Evolutionary conservation across 108 stramenopile species (phyloP), one percentile per base, ranked within the genome.

Genomic region (Fragilaria radians): DNA sequence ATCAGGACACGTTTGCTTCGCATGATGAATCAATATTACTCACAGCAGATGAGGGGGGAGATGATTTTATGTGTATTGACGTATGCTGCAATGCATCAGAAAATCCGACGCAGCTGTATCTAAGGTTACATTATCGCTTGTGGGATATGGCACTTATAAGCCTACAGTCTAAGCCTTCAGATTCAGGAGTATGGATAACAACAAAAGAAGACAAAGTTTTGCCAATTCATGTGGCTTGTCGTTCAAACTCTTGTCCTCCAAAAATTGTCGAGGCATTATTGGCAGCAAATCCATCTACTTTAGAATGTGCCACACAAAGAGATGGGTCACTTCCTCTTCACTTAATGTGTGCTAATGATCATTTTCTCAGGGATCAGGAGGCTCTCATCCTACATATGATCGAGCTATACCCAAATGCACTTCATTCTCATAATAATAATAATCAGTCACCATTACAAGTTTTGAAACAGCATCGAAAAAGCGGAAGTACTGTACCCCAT

Each of bases 241-340:
- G 2, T 23, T 28, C 22, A 7, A 57, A 19, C 14, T 28, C 31
- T 18, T 32, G 19, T 27, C 55, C 55, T 57, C 55, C 55, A 1
- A 32, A 32, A 3, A 22, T 57, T 57, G 55, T 57, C 2, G 5
- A 57, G 18, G 33, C 31, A 46, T 57, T 57, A 32, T 34, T 57
- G 19, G 2, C n/a, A 33, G 55, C 55, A 3, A 27, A 57, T 24
- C 55, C 29, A 36, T 19, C n/a, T 7, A 42, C 36, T 42, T 14
- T 42, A 42, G 36, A 42, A 42, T 42, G 7, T 42, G 11, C 36
- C 36, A 42, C 36, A 14, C 7, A 42, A 7, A 42, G 14, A 42
- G 55, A 34, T 22, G 55, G 55, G 18, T 21, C 22, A n/a, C 32
- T 57, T 22, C 55, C 55, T 23, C 55, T 57, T 34, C 55, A 57